These are phyloP conservation scores for Eleusine coracana DNA, from an alignment of 176 grass and related monocot genomes.

Conservation along the genomic window DNA sequence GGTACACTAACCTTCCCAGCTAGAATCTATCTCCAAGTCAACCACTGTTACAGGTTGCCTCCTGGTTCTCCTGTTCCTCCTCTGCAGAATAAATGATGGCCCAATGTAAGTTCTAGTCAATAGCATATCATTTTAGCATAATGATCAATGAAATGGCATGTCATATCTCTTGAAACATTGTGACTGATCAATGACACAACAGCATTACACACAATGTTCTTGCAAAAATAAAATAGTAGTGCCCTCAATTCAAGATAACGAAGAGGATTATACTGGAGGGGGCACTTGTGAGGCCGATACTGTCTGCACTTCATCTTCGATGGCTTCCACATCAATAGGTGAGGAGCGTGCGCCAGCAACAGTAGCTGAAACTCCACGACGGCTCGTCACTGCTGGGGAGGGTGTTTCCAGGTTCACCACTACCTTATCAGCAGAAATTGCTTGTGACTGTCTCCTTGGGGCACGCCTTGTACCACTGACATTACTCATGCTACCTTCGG, in stretches of 20 bases:
- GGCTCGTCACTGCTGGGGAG: conserved; percentile 15
- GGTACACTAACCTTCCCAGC: conserved; percentile 43
- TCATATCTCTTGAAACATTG: conserved; percentile 1
- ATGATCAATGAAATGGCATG: not conserved
- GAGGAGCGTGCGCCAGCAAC: conserved; percentile 29
- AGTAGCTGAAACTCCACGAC: not conserved
- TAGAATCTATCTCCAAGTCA: conserved; percentile 45
- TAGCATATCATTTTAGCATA: conserved; percentile 1
- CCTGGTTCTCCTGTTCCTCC: conserved; percentile 41
- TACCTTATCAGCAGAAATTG: conserved; percentile 42
- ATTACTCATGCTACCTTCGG: conserved; percentile 46
- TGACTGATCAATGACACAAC: not conserved
- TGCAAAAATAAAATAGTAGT: not conserved
- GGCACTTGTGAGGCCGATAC: conserved; percentile 49
- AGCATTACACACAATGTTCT: not conserved
- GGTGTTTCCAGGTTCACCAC: conserved; percentile 36
- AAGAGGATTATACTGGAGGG: conserved; percentile 23
- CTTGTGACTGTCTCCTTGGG: conserved; percentile 30
- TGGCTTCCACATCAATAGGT: conserved; percentile 57
- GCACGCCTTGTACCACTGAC: conserved; percentile 9
- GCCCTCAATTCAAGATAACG: not conserved
- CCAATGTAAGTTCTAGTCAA: conserved; percentile 8
- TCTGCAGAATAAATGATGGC: conserved; percentile 43
- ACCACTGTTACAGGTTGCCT: conserved; percentile 33
- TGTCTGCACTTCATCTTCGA: conserved; percentile 52